phyloP scores from a whole-genome alignment of 306 rosid genomes.

The Fragaria vesca region DNA sequence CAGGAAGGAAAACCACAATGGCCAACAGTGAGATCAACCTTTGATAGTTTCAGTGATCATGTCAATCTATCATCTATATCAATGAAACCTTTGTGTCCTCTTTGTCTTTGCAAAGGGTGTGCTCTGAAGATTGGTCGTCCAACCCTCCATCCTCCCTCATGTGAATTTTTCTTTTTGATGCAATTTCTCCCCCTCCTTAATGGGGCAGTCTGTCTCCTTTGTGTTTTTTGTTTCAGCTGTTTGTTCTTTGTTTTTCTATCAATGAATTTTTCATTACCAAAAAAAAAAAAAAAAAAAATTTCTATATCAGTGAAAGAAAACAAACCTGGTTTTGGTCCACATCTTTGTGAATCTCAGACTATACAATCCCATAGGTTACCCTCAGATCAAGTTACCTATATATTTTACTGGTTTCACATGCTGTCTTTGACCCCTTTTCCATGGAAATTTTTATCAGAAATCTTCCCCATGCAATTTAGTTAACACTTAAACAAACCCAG shows the following conservation, averaged over 20 bases:
- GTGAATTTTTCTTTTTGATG: no score
- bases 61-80: neutral
- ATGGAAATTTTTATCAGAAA: neutral
- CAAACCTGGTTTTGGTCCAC: constrained; percentile 1
- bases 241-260: no score
- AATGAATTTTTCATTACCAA: no score
- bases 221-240: no score
- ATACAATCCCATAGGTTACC: constrained; percentile 5
- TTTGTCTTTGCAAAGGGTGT: no score
- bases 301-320: neutral
- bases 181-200: no score
- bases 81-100: neutral
- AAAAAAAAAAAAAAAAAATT: no score
- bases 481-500: neutral
- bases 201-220: no score
- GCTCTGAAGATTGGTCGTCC: no score
- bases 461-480: neutral
- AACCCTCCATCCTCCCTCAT: no score
- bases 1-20: constrained; percentile 1
- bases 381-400: neutral
- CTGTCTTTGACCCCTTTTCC: neutral
- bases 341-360: constrained; percentile 1
- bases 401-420: neutral
- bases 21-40: constrained; percentile 13
- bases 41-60: neutral